Evolutionary conservation across 306 rosid genomes (phyloP), one percentile per base, ranked within the genome.

Genomic region (Medicago ruthenica): DNA sequence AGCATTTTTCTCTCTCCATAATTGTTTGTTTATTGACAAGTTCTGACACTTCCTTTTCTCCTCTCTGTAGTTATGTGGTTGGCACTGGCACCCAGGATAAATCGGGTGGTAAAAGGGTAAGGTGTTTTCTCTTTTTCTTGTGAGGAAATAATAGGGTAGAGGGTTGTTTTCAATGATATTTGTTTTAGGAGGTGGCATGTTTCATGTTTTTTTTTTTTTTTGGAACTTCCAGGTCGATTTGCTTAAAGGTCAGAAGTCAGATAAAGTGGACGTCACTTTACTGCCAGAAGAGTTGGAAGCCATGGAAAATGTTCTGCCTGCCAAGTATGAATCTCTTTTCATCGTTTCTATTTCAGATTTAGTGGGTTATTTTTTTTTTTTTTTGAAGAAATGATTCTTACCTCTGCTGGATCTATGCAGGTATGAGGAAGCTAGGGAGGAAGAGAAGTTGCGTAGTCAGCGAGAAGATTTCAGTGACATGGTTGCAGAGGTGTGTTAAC

Each of bases 401-500:
- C 73, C 13, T 14, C 70, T 13, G 67, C 37, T 83, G 61, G 59
- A 40, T 70, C 70, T 77, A 64, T 82, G 69, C 86, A 90, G 99
- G 83, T 96, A 96, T 10, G 96, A 96, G 80, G 98, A 92, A 88
- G 99, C 98, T 40, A 92, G 99, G 69, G 99, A 96, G 82, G 99
- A 92, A 79, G 99, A 92, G 92, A 96, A 92, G 90, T 63, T 78
- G 74, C 99, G 96, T 3, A 92, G 92, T 82, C 99, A 92, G 89
- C 91, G 96, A 45, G 97, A 96, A 73, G 99, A 96, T 82, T 96
- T 96, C 88, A 96, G 97, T 81, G 98, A 96, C 77, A 89, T 96
- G 99, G 99, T 96, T 82, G 98, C 97, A 1, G 99, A 95, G 93
- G 99, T 95, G 37, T 40, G 86, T 53, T 53, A 53, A 21, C 58